Conservation (phyloP, 176 grass and related monocot genomes). For the barley (Hordeum vulgare) region DNA sequence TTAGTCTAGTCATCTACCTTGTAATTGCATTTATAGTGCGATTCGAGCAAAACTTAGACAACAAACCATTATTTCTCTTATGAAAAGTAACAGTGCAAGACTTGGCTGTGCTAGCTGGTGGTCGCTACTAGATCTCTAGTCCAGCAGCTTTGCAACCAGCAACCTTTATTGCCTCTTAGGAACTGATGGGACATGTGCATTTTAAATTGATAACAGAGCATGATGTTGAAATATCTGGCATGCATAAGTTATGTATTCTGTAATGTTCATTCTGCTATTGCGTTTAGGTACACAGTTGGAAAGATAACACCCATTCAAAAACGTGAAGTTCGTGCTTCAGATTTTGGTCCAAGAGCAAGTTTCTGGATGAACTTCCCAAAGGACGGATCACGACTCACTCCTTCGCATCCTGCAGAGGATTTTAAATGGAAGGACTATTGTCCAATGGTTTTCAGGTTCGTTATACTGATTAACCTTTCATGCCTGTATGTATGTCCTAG, state of each 20-base stretch:
- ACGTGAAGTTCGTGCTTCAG: conserved; percentile 88
- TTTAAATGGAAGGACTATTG: conserved; percentile 99
- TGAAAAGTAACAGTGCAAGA: not conserved
- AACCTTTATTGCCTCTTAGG: not conserved
- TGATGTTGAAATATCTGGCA: not conserved
- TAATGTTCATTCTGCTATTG: conserved; percentile 4
- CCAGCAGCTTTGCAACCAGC: not conserved
- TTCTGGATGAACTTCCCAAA: conserved; percentile 99
- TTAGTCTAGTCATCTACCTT: not conserved
- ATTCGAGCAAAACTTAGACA: not conserved
- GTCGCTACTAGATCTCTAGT: not conserved
- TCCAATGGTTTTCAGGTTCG: conserved; percentile 97
- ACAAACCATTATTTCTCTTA: not conserved
- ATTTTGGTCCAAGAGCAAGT: conserved; percentile 93
- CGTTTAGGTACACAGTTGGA: conserved; percentile 91
- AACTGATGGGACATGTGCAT: not conserved
- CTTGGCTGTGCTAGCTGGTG: not conserved
- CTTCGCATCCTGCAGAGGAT: conserved; percentile 80
- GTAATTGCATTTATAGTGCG: not conserved
- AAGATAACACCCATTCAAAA: conserved; percentile 98
- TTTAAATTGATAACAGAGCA: not conserved
- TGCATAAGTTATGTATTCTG: not conserved
- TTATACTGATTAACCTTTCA: conserved; percentile 9
- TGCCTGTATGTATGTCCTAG: not conserved
- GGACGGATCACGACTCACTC: conserved; percentile 89